Conservation (phyloP, 805 yeast genomes). For the Grigorovia transvaalensis region DNA sequence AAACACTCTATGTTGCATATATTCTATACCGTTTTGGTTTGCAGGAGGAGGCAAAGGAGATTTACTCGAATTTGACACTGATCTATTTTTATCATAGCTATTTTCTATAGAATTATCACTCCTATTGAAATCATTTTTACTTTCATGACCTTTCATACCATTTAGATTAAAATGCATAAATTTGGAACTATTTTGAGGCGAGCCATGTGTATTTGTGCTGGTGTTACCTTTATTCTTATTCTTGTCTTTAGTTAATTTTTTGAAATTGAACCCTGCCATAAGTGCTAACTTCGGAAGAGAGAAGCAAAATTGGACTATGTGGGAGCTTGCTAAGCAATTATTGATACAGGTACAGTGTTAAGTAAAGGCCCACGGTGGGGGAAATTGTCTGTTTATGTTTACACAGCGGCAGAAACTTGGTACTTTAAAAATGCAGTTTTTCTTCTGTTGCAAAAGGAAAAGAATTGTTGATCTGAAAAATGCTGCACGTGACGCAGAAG, state of each 20-base stretch:
- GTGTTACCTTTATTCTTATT: slow-evolving; percentile 6
- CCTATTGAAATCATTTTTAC: slow-evolving; percentile 5
- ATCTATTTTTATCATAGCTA: not conserved
- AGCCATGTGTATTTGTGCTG: slow-evolving; percentile 1
- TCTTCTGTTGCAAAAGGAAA: not conserved
- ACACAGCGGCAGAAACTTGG: too few species aligned
- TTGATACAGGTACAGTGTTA: too few species aligned
- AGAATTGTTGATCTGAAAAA: not conserved
- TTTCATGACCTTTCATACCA: not conserved
- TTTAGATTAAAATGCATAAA: slow-evolving; percentile 5
- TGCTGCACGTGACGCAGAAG: not conserved
- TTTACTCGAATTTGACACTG: not conserved
- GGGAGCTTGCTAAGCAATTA: too few species aligned
- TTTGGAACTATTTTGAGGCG: slow-evolving; percentile 8
- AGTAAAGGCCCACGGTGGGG: too few species aligned
- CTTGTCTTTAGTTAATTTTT: slow-evolving; percentile 33
- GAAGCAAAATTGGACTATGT: not conserved
- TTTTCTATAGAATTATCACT: not conserved
- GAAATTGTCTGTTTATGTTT: too few species aligned
- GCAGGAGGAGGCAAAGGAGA: not conserved
- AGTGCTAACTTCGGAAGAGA: not conserved
- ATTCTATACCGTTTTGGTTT: not conserved
- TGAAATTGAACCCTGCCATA: slow-evolving; percentile 52
- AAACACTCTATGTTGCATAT: slow-evolving; percentile 8
- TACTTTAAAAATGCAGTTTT: not conserved